Conservation (phyloP, 169 alveolate species). For the Perkinsus olseni region DNA sequence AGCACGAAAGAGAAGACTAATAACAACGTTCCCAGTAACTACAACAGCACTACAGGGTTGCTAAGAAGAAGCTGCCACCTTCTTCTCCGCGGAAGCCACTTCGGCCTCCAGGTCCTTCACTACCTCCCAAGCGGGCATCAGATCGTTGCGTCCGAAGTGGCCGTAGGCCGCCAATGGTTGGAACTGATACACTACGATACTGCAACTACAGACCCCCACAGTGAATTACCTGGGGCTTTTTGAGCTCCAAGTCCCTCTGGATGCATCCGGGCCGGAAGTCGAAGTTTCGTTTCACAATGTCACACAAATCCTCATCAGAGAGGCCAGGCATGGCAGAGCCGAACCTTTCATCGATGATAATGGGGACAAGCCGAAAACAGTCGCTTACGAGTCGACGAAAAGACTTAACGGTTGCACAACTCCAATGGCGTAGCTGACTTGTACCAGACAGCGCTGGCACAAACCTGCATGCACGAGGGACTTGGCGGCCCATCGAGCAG, state of each 20-base stretch:
- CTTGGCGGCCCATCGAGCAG: conserved; percentile 96
- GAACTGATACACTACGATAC: conserved; percentile 37
- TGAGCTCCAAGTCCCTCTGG: conserved; percentile 79
- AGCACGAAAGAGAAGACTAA: too few relatives aligned
- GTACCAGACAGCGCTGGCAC: conserved; percentile 90
- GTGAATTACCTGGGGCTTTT: conserved; percentile 47
- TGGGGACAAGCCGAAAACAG: background rate
- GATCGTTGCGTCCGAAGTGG: conserved; percentile 93
- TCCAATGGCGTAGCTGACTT: conserved; percentile 94
- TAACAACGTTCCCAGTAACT: too few relatives aligned
- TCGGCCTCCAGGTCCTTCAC: conserved; percentile 61
- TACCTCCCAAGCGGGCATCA: conserved; percentile 86
- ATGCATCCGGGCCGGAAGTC: conserved; percentile 94
- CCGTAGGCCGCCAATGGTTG: conserved; percentile 90
- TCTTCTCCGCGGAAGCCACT: conserved; percentile 13
- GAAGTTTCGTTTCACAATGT: conserved; percentile 81
- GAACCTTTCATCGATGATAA: background rate
- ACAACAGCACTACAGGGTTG: too few relatives aligned
- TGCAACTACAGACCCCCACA: background rate
- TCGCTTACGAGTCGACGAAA: conserved; percentile 86
- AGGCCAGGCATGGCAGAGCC: conserved; percentile 50
- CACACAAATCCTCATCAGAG: conserved; percentile 77
- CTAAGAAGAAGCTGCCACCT: too few relatives aligned
- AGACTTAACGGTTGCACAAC: conserved; percentile 91
- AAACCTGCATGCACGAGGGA: conserved; percentile 89